Conservation (phyloP, 2,329 filamentous ascomycete species). For the Coniochaeta prunicola region DNA sequence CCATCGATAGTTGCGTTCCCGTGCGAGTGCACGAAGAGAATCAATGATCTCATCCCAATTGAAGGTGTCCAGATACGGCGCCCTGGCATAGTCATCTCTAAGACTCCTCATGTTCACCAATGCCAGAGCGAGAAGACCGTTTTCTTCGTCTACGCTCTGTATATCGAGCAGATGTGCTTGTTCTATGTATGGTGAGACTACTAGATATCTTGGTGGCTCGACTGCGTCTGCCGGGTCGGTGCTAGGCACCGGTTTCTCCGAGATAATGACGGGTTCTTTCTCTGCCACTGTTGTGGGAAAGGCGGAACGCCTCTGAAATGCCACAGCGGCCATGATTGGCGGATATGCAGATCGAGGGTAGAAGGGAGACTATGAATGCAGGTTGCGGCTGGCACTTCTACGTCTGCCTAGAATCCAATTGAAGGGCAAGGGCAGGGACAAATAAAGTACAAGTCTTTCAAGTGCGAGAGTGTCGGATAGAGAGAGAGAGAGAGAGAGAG, state of each 20-base stretch:
- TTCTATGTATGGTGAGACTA: constrained; percentile 71
- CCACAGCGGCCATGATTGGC: background rate
- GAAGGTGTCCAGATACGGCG: constrained; percentile 65
- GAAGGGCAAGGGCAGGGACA: background rate
- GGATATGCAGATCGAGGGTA: background rate
- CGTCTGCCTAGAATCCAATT: background rate
- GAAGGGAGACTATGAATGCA: background rate
- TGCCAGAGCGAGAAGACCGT: constrained; percentile 64
- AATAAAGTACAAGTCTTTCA: background rate
- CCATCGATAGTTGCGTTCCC: constrained; percentile 43
- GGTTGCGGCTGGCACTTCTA: background rate
- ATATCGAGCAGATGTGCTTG: constrained; percentile 67
- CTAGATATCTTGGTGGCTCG: constrained; percentile 32
- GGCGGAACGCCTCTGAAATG: background rate
- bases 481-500: too few relatives aligned
- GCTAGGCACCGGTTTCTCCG: constrained; percentile 10
- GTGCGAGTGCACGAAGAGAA: constrained; percentile 45
- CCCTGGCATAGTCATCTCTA: constrained; percentile 67
- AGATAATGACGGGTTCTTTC: constrained; percentile 16
- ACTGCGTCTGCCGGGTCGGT: background rate
- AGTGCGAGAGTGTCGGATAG: background rate
- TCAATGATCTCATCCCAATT: constrained; percentile 64
- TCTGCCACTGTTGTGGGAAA: background rate
- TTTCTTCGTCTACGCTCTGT: constrained; percentile 54
- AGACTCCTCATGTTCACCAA: constrained; percentile 56